Percentiles rank a stretch among this genome's conserved stretches.
Conservation (phyloP, 192 early-diverging fungal species). For the Linnemannia exigua region DNA sequence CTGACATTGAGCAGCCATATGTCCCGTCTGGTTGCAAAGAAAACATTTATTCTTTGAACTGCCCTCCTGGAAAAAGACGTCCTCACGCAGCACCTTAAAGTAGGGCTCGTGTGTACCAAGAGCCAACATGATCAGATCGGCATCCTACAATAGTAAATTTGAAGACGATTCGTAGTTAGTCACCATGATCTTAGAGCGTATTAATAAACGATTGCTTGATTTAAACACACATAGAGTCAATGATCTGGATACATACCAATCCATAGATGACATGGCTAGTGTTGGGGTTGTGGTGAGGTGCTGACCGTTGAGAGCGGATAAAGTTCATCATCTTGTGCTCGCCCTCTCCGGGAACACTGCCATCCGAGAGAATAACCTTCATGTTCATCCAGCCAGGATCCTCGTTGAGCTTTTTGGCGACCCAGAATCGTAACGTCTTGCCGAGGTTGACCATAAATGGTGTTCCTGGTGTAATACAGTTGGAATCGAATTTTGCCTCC, state of each 20-base stretch:
- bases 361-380: slow-evolving; percentile 93
- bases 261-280: slow-evolving; percentile 95
- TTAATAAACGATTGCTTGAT: no score
- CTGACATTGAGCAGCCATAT: slow-evolving; percentile 77
- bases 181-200: no score
- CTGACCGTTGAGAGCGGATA: slow-evolving; percentile 85
- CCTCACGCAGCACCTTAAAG: slow-evolving; percentile 96
- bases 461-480: slow-evolving; percentile 99
- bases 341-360: slow-evolving; percentile 97
- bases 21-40: slow-evolving; percentile 73
- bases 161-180: not conserved
- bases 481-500: slow-evolving; percentile 89
- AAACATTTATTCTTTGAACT: slow-evolving; percentile 78
- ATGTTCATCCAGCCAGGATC: slow-evolving; percentile 90
- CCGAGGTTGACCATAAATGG: slow-evolving; percentile 96
- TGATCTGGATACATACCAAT: slow-evolving; percentile 59
- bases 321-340: slow-evolving; percentile 99
- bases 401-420: slow-evolving; percentile 87
- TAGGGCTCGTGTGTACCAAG: slow-evolving; percentile 97
- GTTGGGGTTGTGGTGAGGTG: slow-evolving; percentile 89
- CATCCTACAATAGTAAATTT: slow-evolving; percentile 70
- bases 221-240: no score
- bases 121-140: slow-evolving; percentile 98
- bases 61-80: slow-evolving; percentile 86
- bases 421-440: slow-evolving; percentile 88